Conservation (phyloP, 1,284 basidiomycete genomes). For the Fistulinella staudtii region DNA sequence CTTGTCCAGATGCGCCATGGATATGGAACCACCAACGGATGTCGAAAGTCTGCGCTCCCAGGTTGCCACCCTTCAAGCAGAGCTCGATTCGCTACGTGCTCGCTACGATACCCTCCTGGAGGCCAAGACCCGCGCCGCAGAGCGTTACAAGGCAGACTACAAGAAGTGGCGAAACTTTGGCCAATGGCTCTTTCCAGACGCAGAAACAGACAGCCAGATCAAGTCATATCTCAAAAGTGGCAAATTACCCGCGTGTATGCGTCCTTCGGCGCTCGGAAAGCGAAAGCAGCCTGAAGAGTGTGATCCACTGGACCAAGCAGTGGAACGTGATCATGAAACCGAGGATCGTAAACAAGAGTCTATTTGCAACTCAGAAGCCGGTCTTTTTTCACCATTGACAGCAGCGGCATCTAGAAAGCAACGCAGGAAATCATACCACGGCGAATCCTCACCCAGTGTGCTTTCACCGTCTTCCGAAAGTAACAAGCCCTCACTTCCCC, state of each 20-base stretch:
- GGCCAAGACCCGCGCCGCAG: constrained; percentile 39
- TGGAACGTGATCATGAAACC: background rate
- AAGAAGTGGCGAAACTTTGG: constrained; percentile 47
- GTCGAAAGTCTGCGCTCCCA: constrained; percentile 10
- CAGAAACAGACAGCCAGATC: constrained; percentile 25
- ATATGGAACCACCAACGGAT: constrained; percentile 11
- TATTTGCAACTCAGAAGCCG: constrained; percentile 1
- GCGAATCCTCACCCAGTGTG: constrained; percentile 5
- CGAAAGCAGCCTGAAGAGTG: constrained; percentile 27
- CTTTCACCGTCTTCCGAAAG: constrained; percentile 6
- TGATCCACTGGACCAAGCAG: constrained; percentile 7
- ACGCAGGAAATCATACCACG: constrained; percentile 20
- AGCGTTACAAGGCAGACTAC: constrained; percentile 46
- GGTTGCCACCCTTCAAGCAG: constrained; percentile 26
- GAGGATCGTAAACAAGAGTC: constrained; percentile 7
- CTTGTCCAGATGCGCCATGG: too few relatives aligned
- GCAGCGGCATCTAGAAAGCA: constrained; percentile 3
- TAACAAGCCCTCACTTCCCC: constrained; percentile 12
- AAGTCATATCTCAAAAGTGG: constrained; percentile 14
- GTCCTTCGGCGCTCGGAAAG: constrained; percentile 25
- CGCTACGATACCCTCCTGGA: constrained; percentile 41
- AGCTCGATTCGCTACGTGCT: constrained; percentile 37
- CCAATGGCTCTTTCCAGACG: constrained; percentile 39
- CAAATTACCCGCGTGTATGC: constrained; percentile 8
- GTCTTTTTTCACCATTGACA: constrained; percentile 1